Percentiles rank a stretch among this genome's conserved stretches.
Conservation (phyloP, 805 yeast genomes). For the Hanseniaspora lindneri region DNA sequence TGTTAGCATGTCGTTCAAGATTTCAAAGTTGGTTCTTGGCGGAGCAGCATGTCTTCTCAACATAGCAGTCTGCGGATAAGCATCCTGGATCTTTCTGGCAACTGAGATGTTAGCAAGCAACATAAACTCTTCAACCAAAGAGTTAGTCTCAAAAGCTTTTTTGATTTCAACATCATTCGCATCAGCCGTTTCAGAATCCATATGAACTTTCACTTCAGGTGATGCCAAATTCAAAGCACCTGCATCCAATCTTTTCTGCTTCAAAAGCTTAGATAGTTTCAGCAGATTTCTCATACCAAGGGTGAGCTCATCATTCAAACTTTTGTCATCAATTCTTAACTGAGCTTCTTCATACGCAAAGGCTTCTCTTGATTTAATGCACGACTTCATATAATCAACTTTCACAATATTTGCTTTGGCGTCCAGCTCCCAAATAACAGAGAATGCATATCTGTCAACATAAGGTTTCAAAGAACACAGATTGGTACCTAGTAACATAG, state of each 20-base stretch:
- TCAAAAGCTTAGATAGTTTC: slow-evolving; percentile 67
- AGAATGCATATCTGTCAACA: slow-evolving; percentile 91
- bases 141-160: slow-evolving; percentile 76
- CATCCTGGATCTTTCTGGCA: slow-evolving; percentile 80
- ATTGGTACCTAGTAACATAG: slow-evolving; percentile 87
- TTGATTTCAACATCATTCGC: slow-evolving; percentile 93
- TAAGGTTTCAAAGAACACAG: slow-evolving; percentile 89
- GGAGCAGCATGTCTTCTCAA: slow-evolving; percentile 97
- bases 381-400: slow-evolving; percentile 71
- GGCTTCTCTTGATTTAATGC: slow-evolving; percentile 84
- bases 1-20: slow-evolving; percentile 75
- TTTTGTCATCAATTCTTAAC: slow-evolving; percentile 67
- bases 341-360: slow-evolving; percentile 93
- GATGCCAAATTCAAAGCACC: slow-evolving; percentile 96
- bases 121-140: slow-evolving; percentile 97
- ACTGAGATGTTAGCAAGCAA: slow-evolving; percentile 92
- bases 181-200: slow-evolving; percentile 94
- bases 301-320: slow-evolving; percentile 72
- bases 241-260: slow-evolving; percentile 74
- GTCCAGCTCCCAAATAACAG: slow-evolving; percentile 91
- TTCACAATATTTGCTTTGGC: slow-evolving; percentile 71
- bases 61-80: slow-evolving; percentile 97
- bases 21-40: slow-evolving; percentile 84
- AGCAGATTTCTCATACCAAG: slow-evolving; percentile 77
- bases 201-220: slow-evolving; percentile 94